These are phyloP conservation scores for Castanea mollissima DNA, from an alignment of 306 rosid species.

Conservation along the genomic window DNA sequence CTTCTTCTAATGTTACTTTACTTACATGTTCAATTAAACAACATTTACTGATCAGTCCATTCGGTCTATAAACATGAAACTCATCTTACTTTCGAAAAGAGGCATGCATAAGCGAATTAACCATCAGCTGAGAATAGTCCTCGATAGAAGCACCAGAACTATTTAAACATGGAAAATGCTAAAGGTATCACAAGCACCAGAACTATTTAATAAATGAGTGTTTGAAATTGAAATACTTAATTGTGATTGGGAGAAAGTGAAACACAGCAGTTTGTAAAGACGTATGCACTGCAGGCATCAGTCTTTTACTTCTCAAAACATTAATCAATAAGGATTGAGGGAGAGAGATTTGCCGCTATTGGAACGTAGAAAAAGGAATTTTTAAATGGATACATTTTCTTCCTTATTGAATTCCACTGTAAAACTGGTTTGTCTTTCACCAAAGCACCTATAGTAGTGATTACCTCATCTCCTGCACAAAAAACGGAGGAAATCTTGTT, in stretches of 20 bases:
- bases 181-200: neutral
- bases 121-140: neutral
- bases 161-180: neutral
- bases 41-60: neutral
- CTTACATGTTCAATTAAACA: too few species aligned
- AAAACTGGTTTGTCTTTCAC: too few species aligned
- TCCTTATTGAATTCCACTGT: too few species aligned
- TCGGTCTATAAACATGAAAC: neutral
- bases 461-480: neutral
- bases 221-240: too few species aligned
- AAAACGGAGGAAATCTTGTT: neutral
- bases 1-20: too few species aligned
- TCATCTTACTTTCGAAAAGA: too few species aligned
- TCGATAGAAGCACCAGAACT: neutral
- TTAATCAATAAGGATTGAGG: neutral
- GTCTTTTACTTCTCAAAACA: neutral
- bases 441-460: neutral
- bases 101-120: neutral
- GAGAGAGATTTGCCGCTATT: too few species aligned
- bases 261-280: too few species aligned
- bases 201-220: neutral
- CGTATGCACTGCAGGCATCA: too few species aligned
- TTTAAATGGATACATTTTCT: too few species aligned
- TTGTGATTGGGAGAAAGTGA: too few species aligned
- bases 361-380: too few species aligned